Evolutionary conservation across 305 asterid species (phyloP), one percentile per base, ranked within the genome.

Genomic region (Salvia sclarea): DNA sequence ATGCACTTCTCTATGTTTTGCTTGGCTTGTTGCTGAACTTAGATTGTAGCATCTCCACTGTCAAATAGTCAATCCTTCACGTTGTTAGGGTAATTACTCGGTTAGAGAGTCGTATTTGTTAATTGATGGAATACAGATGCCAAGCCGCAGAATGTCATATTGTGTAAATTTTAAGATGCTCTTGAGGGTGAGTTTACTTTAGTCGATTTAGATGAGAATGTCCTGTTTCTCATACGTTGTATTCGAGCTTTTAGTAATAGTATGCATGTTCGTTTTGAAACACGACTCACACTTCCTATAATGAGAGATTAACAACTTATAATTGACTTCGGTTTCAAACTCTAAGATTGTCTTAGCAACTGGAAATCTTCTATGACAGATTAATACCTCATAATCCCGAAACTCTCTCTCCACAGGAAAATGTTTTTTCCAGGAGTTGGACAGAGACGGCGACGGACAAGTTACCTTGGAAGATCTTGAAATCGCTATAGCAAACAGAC

Each of bases 391-490:
- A 14, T 33, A 57, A 33, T 57, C 45, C 45, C 44, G 1, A n/a
- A 25, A 7, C 12, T 24, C 54, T 14, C 22, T 44, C 13, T 9
- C 55, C 11, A 25, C 86, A 91, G 98, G 97, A 48, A 87, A 78
- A 81, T 82, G 96, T 77, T 89, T 94, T 74, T 91, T 91, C 54
- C 85, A 86, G 70, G 98, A 94, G 91, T 77, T 94, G 81, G 98
- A 94, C 76, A 85, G 98, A 80, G 98, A 94, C 59, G 96, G 95
- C 24, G 98, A 94, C 63, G 98, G 98, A 58, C 90, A 84, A 81
- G 97, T 94, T 49, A 94, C 88, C 33, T 73, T 91, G 77, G 97
- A 94, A 80, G 97, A 94, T 86, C 94, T 93, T 43, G 98, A 93
- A 85, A 74, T 82, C 70, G 96, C 96, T 71, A 84, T 87, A 86